A percentile compares a stretch with the other conserved stretches of the same genome.
Conservation (phyloP, 176 grass and related monocot species). For the Oryza rufipogon region DNA sequence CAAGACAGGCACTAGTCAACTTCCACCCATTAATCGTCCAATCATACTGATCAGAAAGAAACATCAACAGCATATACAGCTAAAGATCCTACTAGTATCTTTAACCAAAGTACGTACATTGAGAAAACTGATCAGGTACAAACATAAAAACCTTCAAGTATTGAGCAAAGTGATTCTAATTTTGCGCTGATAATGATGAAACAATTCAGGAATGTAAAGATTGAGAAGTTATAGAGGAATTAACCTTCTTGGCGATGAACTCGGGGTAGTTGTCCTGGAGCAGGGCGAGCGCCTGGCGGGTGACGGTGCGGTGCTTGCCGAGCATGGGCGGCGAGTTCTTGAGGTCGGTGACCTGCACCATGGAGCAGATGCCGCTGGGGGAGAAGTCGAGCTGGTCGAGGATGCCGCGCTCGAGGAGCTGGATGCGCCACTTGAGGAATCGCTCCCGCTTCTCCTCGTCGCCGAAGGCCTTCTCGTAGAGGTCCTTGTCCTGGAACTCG, state of each 20-base stretch:
- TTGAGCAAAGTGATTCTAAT: neutral
- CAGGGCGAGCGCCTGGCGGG: constrained; percentile 67
- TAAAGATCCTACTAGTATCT: neutral
- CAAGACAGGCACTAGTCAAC: constrained; percentile 6
- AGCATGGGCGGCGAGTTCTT: constrained; percentile 91
- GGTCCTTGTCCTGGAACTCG: constrained; percentile 83
- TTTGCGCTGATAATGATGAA: neutral
- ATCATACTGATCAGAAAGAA: neutral
- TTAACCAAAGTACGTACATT: neutral
- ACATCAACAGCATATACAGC: neutral
- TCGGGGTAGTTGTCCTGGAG: constrained; percentile 99
- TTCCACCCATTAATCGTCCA: neutral
- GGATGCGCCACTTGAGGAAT: constrained; percentile 81
- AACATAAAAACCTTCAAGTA: neutral
- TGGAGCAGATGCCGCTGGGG: constrained; percentile 63
- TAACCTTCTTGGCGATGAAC: constrained; percentile 92
- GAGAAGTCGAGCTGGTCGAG: constrained; percentile 66
- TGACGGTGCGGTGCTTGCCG: constrained; percentile 88
- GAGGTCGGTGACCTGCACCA: constrained; percentile 97
- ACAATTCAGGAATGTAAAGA: neutral
- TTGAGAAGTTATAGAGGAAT: neutral
- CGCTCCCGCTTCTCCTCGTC: constrained; percentile 63
- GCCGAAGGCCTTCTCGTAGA: constrained; percentile 75
- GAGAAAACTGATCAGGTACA: neutral
- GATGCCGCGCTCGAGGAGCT: constrained; percentile 76